These are phyloP conservation scores for Lepidium didymum DNA, from an alignment of 345 rosid species.

Conservation along the genomic window DNA sequence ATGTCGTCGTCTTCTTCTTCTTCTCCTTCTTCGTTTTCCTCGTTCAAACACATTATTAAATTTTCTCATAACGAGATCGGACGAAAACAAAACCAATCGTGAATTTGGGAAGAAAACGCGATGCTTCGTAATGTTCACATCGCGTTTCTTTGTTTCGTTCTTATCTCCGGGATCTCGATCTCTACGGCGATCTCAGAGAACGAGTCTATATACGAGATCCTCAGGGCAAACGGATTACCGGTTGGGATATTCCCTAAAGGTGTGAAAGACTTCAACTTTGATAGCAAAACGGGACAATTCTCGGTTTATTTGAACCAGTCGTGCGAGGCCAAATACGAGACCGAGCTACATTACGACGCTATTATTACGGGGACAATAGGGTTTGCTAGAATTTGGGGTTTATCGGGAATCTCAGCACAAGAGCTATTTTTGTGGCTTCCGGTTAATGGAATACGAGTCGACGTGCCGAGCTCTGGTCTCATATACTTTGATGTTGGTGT, in stretches of 20 bases:
- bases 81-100: not conserved
- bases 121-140: constrained; percentile 26
- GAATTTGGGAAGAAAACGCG: not conserved
- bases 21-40: constrained; percentile 3
- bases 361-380: constrained; percentile 64
- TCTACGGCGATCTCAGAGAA: constrained; percentile 7
- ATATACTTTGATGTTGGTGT: constrained; percentile 90
- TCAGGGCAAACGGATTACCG: constrained; percentile 58
- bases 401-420: constrained; percentile 76
- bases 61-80: constrained; percentile 1
- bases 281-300: constrained; percentile 47
- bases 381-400: constrained; percentile 47
- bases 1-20: constrained; percentile 32
- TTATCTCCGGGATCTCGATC: constrained; percentile 17
- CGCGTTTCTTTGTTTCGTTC: constrained; percentile 23
- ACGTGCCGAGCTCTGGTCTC: constrained; percentile 78
- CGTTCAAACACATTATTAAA: constrained; percentile 31
- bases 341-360: constrained; percentile 67
- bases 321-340: constrained; percentile 86
- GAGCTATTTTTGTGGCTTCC: constrained; percentile 91
- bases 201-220: constrained; percentile 53
- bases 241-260: constrained; percentile 82
- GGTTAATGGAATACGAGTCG: constrained; percentile 75
- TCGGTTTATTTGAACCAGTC: constrained; percentile 66
- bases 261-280: constrained; percentile 43